phyloP scores from a whole-genome alignment of 2,329 filamentous ascomycete species.

The Spiromastix sp. region DNA sequence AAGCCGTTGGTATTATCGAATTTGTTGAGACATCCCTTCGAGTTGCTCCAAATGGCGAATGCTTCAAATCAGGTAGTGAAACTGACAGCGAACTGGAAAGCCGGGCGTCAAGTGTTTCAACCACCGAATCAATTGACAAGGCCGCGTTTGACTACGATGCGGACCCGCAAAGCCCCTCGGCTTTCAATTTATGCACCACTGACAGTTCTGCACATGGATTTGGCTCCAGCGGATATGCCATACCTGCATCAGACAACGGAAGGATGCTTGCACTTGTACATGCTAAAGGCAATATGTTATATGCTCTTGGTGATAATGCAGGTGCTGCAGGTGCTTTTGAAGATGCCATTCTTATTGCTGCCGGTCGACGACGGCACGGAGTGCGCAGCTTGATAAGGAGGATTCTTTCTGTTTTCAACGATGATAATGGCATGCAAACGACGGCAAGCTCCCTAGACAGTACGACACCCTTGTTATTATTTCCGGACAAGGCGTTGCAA shows the following conservation, averaged over 20 bases:
- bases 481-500: conserved; percentile 71
- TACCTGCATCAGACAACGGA: conserved; percentile 80
- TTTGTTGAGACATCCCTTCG: conserved; percentile 68
- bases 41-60: conserved; percentile 37
- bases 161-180: conserved; percentile 22
- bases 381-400: conserved; percentile 70
- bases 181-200: conserved; percentile 17
- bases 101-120: conserved; percentile 42
- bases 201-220: conserved; percentile 42
- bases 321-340: conserved; percentile 84
- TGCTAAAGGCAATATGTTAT: conserved; percentile 97
- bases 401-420: conserved; percentile 56
- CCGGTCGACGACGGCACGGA: conserved; percentile 57
- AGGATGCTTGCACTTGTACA: conserved; percentile 88
- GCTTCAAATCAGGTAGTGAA: conserved; percentile 45
- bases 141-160: conserved; percentile 48
- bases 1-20: conserved; percentile 80
- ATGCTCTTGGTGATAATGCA: conserved; percentile 71
- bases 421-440: conserved; percentile 25
- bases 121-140: conserved; percentile 43
- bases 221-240: conserved; percentile 71
- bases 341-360: conserved; percentile 82
- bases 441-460: conserved; percentile 22
- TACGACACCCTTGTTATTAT: conserved; percentile 61
- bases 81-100: conserved; percentile 48